Conservation (phyloP, 805 yeast species). For the Pichia nakasei region DNA sequence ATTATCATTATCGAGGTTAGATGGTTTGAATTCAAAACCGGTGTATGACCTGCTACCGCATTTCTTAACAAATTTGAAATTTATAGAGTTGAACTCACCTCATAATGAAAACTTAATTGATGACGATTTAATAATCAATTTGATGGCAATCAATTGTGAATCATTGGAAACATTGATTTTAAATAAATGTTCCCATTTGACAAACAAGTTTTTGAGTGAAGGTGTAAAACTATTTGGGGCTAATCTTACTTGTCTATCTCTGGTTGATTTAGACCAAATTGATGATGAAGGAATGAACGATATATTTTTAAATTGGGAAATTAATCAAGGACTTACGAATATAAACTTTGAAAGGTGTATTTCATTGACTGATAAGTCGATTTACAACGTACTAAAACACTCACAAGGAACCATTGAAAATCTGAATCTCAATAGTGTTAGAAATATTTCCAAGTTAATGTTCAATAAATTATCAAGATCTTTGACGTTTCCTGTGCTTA, state of each 20-base stretch:
- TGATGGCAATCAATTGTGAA: slow-evolving; percentile 55
- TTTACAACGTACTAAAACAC: slow-evolving; percentile 53
- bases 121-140: slow-evolving; percentile 56
- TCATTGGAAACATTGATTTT: slow-evolving; percentile 48
- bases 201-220: slow-evolving; percentile 51
- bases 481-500: slow-evolving; percentile 46
- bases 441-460: slow-evolving; percentile 41
- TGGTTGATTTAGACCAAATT: slow-evolving; percentile 51
- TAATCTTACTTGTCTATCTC: slow-evolving; percentile 47
- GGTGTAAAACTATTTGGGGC: slow-evolving; percentile 55
- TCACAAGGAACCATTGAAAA: slow-evolving; percentile 58
- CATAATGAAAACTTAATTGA: slow-evolving; percentile 52
- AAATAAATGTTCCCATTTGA: slow-evolving; percentile 65
- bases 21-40: slow-evolving; percentile 53
- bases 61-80: slow-evolving; percentile 43
- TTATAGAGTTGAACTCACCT: slow-evolving; percentile 64
- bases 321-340: slow-evolving; percentile 50
- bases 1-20: slow-evolving; percentile 59
- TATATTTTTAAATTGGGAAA: slow-evolving; percentile 49
- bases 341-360: slow-evolving; percentile 60
- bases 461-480: slow-evolving; percentile 39
- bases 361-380: slow-evolving; percentile 52
- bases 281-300: slow-evolving; percentile 58
- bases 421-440: slow-evolving; percentile 67
- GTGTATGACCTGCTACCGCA: slow-evolving; percentile 60